Percentiles rank a stretch among this genome's conserved stretches.
Conservation (phyloP, 1,284 basidiomycete species). For the Mycocalia duriaeana region DNA sequence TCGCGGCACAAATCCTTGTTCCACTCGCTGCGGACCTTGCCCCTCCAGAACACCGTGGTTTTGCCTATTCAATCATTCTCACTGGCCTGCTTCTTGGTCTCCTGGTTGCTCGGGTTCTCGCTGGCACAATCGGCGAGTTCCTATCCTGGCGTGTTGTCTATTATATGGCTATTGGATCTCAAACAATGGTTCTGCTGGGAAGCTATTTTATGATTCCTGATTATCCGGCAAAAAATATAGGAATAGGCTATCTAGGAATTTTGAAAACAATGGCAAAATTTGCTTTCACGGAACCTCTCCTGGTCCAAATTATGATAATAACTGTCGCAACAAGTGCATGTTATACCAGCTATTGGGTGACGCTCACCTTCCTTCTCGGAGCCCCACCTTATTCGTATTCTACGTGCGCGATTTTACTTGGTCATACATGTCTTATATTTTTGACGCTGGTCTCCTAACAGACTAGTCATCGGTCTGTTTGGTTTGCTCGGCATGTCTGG, state of each 20-base stretch:
- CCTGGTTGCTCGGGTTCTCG: slow-evolving; percentile 54
- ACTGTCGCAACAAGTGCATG: slow-evolving; percentile 43
- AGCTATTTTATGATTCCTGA: slow-evolving; percentile 56
- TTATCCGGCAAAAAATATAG: slow-evolving; percentile 48
- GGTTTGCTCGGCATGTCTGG: slow-evolving; percentile 57
- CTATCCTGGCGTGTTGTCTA: slow-evolving; percentile 51
- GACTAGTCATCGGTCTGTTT: slow-evolving; percentile 58
- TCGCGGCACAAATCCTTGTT: slow-evolving; percentile 3
- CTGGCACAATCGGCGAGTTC: slow-evolving; percentile 53
- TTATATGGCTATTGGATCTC: slow-evolving; percentile 50
- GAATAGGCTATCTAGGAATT: slow-evolving; percentile 49
- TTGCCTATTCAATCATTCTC: slow-evolving; percentile 55
- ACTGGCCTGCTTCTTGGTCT: slow-evolving; percentile 59
- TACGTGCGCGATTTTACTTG: slow-evolving; percentile 29
- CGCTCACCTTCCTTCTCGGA: slow-evolving; percentile 60
- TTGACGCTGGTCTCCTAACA: slow-evolving; percentile 16
- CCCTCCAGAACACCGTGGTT: slow-evolving; percentile 47
- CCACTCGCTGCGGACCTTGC: slow-evolving; percentile 29
- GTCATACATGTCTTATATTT: neutral
- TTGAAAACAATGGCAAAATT: slow-evolving; percentile 53
- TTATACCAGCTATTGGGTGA: slow-evolving; percentile 55
- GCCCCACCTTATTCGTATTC: slow-evolving; percentile 52
- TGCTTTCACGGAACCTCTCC: slow-evolving; percentile 52
- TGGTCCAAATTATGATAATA: slow-evolving; percentile 50
- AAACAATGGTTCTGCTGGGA: slow-evolving; percentile 38